Percentiles rank a stretch among this genome's conserved stretches.
These are phyloP conservation scores for Psilocybe azurescens DNA, from an alignment of 768 basidiomycete genomes.

Conservation along the genomic window DNA sequence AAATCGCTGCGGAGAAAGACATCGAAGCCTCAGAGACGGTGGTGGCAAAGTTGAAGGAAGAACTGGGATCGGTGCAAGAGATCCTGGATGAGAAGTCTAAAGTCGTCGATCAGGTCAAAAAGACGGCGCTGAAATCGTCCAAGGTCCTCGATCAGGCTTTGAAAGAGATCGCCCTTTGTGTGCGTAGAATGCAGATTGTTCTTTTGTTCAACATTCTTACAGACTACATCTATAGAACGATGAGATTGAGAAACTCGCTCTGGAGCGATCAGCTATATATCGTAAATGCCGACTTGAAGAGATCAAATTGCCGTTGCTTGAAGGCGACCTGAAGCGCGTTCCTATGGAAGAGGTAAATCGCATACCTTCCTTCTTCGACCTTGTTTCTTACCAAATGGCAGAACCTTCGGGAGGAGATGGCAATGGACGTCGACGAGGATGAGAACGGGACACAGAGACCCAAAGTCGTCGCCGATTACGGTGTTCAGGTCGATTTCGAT, in stretches of 20 bases:
- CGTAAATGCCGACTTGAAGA: conserved; percentile 94
- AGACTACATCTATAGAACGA: conserved; percentile 47
- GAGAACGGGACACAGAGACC: conserved; percentile 81
- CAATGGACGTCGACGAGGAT: conserved; percentile 93
- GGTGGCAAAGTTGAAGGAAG: conserved; percentile 62
- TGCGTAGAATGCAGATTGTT: conserved; percentile 32
- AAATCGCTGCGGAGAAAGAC: conserved; percentile 59
- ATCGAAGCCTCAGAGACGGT: conserved; percentile 61
- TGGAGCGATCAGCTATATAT: conserved; percentile 87
- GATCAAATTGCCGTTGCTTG: conserved; percentile 76
- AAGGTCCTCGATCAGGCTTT: conserved; percentile 84
- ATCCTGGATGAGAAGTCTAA: conserved; percentile 75
- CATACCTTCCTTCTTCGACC: background rate
- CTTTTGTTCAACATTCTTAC: background rate
- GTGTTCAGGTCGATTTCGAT: conserved; percentile 88
- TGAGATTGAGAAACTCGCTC: conserved; percentile 86
- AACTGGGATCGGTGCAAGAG: conserved; percentile 64
- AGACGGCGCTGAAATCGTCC: conserved; percentile 67
- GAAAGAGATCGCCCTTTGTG: conserved; percentile 89
- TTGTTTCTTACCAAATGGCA: conserved; percentile 29
- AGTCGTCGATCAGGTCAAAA: conserved; percentile 77
- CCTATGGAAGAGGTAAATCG: conserved; percentile 89
- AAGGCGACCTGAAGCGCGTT: conserved; percentile 83
- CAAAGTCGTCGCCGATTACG: conserved; percentile 78
- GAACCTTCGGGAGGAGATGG: conserved; percentile 85